Base-by-base conservation (phyloP, 768 basidiomycete species). In the Thelephora aurantiotincta region DNA sequence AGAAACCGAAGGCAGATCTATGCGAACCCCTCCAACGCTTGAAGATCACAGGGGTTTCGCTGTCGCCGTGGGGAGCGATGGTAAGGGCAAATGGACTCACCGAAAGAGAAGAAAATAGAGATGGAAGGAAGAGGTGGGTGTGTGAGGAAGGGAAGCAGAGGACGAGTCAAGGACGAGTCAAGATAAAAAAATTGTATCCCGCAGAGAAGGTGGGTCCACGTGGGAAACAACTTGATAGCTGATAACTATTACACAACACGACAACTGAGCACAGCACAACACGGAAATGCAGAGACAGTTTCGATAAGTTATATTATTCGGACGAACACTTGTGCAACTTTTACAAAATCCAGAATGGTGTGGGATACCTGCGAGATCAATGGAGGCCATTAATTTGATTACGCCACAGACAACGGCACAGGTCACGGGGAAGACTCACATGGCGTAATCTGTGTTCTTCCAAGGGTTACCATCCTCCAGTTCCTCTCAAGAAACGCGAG, bases 401-500 rank as follows among this genome's bases (percentile, higher is more conserved):
- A 30, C 26, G 26, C 26, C 26, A 30, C 9, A 30, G 26, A 30
- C 26, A 30, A 30, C 26, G 9, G 9, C 9, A 9, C 26, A 42
- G 51, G 48, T 50, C 47, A 47, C 48, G 36, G 5, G 44, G 44
- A 51, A 52, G 33, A 71, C 70, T 73, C 56, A 72, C 70, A 64
- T 62, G 49, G 61, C 9, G 26, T 30, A 30, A 30, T 30, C 26
- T 30, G 26, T 30, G 9, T 30, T 30, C 26, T 9, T 4, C 4
- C 26, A 4, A 9, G 26, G 26, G 9, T 30, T 30, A 30, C 91
- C 91, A 96, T 5, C 92, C 91, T 30, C 72, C 78, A 18, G 65
- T 62, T 7, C 91, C 91, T 47, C 71, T 71, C 52, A 98, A 66
- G 68, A 96, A 97, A 23, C 81, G 74, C 62, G 80, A 82, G 57